Percentiles rank a stretch among this genome's conserved stretches.
Conservation (phyloP, 306 rosid genomes). For the Astragalus membranaceus region DNA sequence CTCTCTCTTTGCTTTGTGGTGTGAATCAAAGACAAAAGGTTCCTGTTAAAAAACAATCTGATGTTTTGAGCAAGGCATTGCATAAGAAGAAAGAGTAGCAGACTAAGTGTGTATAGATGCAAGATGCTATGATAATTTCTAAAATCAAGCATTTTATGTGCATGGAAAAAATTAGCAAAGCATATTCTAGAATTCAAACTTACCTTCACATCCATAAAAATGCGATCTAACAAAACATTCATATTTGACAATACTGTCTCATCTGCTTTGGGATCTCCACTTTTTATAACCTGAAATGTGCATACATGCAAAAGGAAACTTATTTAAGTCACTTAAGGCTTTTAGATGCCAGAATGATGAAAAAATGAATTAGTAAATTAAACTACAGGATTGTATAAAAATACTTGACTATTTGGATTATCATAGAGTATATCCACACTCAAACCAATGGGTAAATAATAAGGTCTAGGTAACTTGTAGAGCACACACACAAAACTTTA, state of each 20-base stretch:
- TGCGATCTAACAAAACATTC: constrained; percentile 68
- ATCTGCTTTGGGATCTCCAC: constrained; percentile 76
- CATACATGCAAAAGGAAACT: constrained; percentile 4
- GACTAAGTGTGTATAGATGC: constrained; percentile 5
- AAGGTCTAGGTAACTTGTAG: background rate
- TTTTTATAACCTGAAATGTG: constrained; percentile 56
- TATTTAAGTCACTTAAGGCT: background rate
- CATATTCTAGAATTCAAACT: constrained; percentile 5
- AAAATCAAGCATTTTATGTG: background rate
- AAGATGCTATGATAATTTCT: constrained; percentile 4
- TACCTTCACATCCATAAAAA: constrained; percentile 85
- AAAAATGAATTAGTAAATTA: background rate
- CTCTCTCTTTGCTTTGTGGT: constrained; percentile 86
- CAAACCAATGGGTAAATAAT: background rate
- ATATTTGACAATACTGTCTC: constrained; percentile 76
- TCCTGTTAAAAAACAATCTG: constrained; percentile 60
- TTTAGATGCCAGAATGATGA: constrained; percentile 9
- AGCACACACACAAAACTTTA: background rate
- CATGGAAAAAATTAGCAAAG: background rate
- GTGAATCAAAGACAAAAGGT: constrained; percentile 76
- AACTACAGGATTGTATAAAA: background rate
- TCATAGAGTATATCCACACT: background rate
- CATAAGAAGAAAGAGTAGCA: constrained; percentile 10
- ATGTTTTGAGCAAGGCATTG: constrained; percentile 19
- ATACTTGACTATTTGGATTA: background rate